Evolutionary conservation across 768 basidiomycete genomes (phyloP).

Genomic region (Naganishia randhawae): DNA sequence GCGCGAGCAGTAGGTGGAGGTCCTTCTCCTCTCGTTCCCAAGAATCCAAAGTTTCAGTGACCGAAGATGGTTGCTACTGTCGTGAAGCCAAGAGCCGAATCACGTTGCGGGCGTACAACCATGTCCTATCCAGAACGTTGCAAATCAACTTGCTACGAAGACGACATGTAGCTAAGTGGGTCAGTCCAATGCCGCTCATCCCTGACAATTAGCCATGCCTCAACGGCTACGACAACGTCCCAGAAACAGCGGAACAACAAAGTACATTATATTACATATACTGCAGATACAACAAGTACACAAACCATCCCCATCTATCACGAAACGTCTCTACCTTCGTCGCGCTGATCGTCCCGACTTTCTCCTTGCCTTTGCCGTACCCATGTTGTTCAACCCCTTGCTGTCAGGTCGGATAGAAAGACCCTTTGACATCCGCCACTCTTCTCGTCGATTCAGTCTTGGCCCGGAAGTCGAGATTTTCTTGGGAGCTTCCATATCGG

Average conservation of each 20-base stretch:
- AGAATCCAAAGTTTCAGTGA: no score
- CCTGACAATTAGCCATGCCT: no score
- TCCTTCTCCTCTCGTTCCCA: no score
- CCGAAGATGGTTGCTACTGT: no score
- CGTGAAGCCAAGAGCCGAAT: no score
- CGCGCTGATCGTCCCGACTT: slow-evolving; percentile 31
- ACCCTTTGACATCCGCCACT: slow-evolving; percentile 79
- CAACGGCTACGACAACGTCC: no score
- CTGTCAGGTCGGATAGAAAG: slow-evolving; percentile 39
- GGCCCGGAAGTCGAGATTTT: slow-evolving; percentile 77
- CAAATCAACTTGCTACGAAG: no score
- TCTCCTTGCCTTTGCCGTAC: slow-evolving; percentile 31
- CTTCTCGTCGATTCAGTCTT: slow-evolving; percentile 69
- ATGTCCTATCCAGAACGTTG: no score
- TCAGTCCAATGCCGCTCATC: no score
- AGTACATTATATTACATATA: slow-evolving; percentile 11
- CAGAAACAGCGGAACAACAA: background rate
- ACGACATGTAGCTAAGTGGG: background rate
- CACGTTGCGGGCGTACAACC: no score
- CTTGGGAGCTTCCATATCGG: slow-evolving; percentile 41
- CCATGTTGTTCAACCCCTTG: slow-evolving; percentile 39
- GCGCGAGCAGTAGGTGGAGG: background rate
- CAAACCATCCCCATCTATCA: background rate
- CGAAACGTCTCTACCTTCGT: background rate
- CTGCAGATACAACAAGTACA: slow-evolving; percentile 11